Evolutionary conservation across 2,329 filamentous ascomycete species (phyloP).

Genomic region (Raffaelea albimanens): DNA sequence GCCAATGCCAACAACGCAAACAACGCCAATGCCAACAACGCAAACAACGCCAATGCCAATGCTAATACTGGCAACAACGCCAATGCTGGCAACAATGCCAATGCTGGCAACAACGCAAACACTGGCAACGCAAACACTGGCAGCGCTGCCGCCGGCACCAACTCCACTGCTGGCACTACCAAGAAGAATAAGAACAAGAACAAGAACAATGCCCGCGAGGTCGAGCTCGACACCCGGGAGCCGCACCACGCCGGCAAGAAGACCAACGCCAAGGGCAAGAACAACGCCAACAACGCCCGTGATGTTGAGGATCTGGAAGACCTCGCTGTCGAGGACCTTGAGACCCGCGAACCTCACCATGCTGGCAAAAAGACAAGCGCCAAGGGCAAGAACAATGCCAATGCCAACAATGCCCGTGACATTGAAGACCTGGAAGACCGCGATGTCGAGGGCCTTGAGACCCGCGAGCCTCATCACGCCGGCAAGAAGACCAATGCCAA

Average conservation of each 20-base stretch:
- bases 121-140: not conserved
- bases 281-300: not conserved
- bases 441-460: constrained; percentile 12
- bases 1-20: not conserved
- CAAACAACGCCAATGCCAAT: not conserved
- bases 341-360: constrained; percentile 9
- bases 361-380: constrained; percentile 2
- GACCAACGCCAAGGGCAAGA: constrained; percentile 1
- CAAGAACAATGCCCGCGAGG: not conserved
- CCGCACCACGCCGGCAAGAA: constrained; percentile 7
- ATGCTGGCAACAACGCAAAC: not conserved
- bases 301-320: not conserved
- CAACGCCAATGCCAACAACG: not conserved
- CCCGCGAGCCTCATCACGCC: constrained; percentile 15
- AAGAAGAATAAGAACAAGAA: not conserved
- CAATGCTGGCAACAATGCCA: not conserved
- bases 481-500: constrained; percentile 15
- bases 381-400: not conserved
- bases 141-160: not conserved
- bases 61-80: not conserved
- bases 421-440: constrained; percentile 11
- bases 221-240: constrained; percentile 5
- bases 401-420: constrained; percentile 8
- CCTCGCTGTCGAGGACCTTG: constrained; percentile 5
- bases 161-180: not conserved